Evolutionary conservation across 441 rosid genomes (phyloP).

Genomic region (Cnidoscolus chayamansa): DNA sequence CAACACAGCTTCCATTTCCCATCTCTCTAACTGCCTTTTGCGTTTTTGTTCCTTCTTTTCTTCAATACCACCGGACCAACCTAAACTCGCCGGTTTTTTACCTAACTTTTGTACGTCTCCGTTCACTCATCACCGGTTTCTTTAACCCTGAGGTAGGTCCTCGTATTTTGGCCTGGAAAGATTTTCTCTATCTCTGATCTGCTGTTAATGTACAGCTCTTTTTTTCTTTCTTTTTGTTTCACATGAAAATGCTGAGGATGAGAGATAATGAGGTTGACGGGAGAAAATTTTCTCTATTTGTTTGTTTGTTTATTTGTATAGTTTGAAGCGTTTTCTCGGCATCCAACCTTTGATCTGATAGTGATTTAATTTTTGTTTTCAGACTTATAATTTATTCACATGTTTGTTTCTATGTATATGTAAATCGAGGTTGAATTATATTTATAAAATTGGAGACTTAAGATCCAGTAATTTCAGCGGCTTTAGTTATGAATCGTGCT

Average conservation of each 20-base stretch:
- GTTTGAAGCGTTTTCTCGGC: neutral
- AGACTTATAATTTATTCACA: neutral
- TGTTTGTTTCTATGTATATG: neutral
- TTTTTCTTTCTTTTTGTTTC: constrained; percentile 1
- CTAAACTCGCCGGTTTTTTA: neutral
- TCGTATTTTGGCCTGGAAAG: neutral
- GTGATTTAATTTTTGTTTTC: neutral
- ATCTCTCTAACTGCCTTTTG: neutral
- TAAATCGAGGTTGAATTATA: neutral
- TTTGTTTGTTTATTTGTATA: neutral
- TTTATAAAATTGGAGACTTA: neutral
- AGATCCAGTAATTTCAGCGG: neutral
- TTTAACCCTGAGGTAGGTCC: neutral
- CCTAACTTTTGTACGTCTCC: neutral
- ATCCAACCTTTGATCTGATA: neutral
- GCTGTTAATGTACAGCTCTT: neutral
- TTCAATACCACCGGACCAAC: neutral
- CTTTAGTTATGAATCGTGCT: neutral
- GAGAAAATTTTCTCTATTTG: neutral
- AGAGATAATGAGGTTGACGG: neutral
- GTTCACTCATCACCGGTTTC: neutral
- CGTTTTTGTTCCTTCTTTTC: neutral
- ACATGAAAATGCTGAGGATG: neutral
- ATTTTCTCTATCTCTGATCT: neutral
- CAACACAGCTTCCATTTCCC: constrained; percentile 13